Base-by-base conservation (phyloP, 2,329 filamentous ascomycete species). In the Diaporthe vaccinii region DNA sequence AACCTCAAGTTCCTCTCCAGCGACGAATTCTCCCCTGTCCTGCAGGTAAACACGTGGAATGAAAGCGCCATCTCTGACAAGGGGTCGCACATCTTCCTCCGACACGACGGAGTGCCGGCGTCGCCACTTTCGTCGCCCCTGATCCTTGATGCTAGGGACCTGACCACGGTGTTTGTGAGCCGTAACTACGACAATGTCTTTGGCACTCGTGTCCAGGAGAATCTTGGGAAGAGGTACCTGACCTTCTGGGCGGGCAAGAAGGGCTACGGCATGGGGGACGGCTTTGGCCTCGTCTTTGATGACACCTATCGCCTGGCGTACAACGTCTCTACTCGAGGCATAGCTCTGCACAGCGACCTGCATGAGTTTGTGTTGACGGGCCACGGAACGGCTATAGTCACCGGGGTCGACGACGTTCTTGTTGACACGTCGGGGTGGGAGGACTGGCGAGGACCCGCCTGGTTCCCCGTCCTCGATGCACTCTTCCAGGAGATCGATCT, bases 401-500 rank as follows among this genome's bases (percentile, higher is more conserved):
- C 80, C 78, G 82, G 44, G 51, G 85, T 85, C 74, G 80, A 83
- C 12, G 73, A 77, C 28, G 77, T 73, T 10, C 53, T 75, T 44
- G 78, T 77, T 9, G 77, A 83, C 62, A 76, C 81, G 39, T 77
- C 77, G 6, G 15, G 79, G 76, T 83, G 81, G 81, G 7, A 39
- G 4, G 44, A 34, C 4, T 76, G 75, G 75, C n/a, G n/a, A 20
- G 73, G 67, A 6, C 20, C 36, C n/a, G 67, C 65, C 22, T 41
- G 34, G 28, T 76, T 58, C 31, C 55, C 58, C 28, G 80, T 84
- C 59, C 79, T 81, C 67, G 82, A 84, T 72, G 81, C 80, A 73
- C 77, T 83, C 15, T 83, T 85, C 69, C 83, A 84, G 78, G 88
- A 90, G 80, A 82, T 90, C 39, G 85, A 90, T 75, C 83, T 90